These are phyloP conservation scores for Boletellus emodensis DNA, from an alignment of 768 basidiomycete genomes.

Conservation along the genomic window DNA sequence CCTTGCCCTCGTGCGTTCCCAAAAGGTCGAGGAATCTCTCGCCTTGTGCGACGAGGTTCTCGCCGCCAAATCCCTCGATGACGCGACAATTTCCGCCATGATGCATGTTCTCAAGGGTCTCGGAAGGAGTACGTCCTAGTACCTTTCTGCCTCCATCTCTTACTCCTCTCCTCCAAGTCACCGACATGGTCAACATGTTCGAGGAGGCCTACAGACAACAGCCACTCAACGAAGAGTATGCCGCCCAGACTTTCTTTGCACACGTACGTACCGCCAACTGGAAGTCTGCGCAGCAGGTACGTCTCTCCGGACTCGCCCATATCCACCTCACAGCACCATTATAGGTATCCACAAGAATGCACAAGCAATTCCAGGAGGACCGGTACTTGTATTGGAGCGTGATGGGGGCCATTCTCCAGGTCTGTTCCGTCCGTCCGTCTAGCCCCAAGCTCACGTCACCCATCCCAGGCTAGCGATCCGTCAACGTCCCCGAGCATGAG, in stretches of 20 bases:
- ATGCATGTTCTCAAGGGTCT: constrained; percentile 79
- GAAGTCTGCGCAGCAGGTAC: constrained; percentile 82
- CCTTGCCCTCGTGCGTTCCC: constrained; percentile 75
- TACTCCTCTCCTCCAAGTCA: constrained; percentile 39
- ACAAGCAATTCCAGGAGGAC: constrained; percentile 80
- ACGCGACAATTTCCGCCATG: constrained; percentile 72
- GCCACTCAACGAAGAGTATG: constrained; percentile 79
- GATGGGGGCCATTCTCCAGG: constrained; percentile 78
- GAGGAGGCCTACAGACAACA: constrained; percentile 83
- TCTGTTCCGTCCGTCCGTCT: constrained; percentile 23
- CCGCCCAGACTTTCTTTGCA: constrained; percentile 80
- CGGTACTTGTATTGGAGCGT: constrained; percentile 82
- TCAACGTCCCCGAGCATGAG: constrained; percentile 61
- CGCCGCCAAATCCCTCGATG: constrained; percentile 65
- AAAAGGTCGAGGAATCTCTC: constrained; percentile 83
- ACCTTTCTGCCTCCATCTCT: background rate
- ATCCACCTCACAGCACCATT: constrained; percentile 1
- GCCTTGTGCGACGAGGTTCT: constrained; percentile 78
- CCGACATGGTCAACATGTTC: constrained; percentile 80
- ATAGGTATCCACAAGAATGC: constrained; percentile 75
- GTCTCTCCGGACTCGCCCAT: constrained; percentile 1
- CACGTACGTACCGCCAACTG: constrained; percentile 76
- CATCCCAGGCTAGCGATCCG: constrained; percentile 62
- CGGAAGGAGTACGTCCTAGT: constrained; percentile 51
- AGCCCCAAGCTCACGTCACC: constrained; percentile 7